Conservation (phyloP, 2,329 filamentous ascomycete species). For the Claviceps sp. region DNA sequence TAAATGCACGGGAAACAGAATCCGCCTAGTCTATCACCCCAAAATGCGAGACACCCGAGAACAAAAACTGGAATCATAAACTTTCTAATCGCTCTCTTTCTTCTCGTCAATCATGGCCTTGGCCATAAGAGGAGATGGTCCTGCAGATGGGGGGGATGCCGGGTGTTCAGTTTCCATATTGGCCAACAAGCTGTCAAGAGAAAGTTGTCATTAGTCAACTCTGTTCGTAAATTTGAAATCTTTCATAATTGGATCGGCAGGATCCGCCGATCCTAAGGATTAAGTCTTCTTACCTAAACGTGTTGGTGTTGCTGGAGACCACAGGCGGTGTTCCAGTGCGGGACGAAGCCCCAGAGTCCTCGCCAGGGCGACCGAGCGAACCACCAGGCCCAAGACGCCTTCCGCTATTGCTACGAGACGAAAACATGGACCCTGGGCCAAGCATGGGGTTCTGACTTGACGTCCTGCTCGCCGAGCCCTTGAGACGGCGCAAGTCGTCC, state of each 20-base stretch:
- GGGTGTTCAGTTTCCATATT: slow-evolving; percentile 50
- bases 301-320: slow-evolving; percentile 58
- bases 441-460: slow-evolving; percentile 53
- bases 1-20: slow-evolving; percentile 33
- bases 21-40: slow-evolving; percentile 38
- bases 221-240: no score
- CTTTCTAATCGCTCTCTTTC: slow-evolving; percentile 35
- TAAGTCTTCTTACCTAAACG: slow-evolving; percentile 69
- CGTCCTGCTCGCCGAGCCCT: slow-evolving; percentile 44
- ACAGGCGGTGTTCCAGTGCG: slow-evolving; percentile 69
- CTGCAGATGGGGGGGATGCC: slow-evolving; percentile 56
- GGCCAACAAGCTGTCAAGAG: slow-evolving; percentile 36
- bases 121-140: slow-evolving; percentile 51
- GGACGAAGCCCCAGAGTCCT: slow-evolving; percentile 79
- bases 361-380: slow-evolving; percentile 57
- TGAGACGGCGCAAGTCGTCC: slow-evolving; percentile 81
- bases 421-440: slow-evolving; percentile 77
- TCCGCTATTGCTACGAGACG: slow-evolving; percentile 81
- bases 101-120: slow-evolving; percentile 49
- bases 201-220: neutral
- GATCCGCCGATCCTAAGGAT: neutral
- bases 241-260: no score
- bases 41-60: slow-evolving; percentile 31
- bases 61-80: slow-evolving; percentile 11
- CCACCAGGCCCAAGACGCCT: slow-evolving; percentile 66